phyloP scores from a whole-genome alignment of 139 green algal genomes.

The Klebsormidium nitens region DNA sequence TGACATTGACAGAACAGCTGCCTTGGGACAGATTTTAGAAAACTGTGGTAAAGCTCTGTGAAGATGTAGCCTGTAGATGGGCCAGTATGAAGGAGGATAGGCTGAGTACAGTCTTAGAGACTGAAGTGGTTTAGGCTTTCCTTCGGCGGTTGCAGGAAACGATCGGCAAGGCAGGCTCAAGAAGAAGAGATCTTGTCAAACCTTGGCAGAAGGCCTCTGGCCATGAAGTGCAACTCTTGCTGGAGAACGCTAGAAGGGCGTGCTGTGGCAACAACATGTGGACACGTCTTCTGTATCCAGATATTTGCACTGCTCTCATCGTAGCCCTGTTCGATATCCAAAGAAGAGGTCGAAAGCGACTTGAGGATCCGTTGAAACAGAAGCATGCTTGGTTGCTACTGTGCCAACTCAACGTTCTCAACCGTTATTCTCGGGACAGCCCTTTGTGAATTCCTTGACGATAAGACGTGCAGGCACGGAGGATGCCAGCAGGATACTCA shows the following conservation, averaged over 20 bases:
- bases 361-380: not conserved
- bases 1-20: too few species aligned
- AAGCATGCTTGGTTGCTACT: not conserved
- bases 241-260: slow-evolving; percentile 21
- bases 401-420: not conserved
- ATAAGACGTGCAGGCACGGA: slow-evolving; percentile 12
- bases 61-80: too few species aligned
- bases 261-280: slow-evolving; percentile 24
- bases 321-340: not conserved
- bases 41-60: too few species aligned
- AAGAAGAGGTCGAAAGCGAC: not conserved
- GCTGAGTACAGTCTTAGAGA: too few species aligned
- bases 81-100: too few species aligned
- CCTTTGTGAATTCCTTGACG: not conserved
- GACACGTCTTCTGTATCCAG: slow-evolving; percentile 28
- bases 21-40: too few species aligned
- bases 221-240: slow-evolving; percentile 34
- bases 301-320: not conserved
- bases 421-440: not conserved
- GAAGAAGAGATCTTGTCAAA: too few species aligned
- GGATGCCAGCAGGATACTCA: slow-evolving; percentile 21
- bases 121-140: too few species aligned
- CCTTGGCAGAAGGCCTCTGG: too few species aligned
- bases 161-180: too few species aligned
- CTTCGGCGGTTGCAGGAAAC: too few species aligned